Base-by-base conservation (phyloP, 768 basidiomycete species). In the Suillus tomentosus region DNA sequence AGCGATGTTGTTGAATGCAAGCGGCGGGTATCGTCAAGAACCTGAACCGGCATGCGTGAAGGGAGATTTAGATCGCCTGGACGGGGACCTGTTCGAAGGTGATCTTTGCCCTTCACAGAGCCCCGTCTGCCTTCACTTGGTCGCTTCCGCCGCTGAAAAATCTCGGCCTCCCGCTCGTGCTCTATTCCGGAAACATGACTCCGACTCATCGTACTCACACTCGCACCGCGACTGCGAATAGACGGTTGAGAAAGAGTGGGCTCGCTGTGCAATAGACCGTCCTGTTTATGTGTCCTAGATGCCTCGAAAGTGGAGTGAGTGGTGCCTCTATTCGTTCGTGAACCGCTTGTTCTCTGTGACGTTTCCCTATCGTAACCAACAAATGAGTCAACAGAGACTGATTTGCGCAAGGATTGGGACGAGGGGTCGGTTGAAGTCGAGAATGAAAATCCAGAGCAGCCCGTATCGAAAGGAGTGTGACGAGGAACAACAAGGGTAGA, bases 331-430 rank as follows among this genome's bases (percentile, higher is more conserved):
- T 75, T 77, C 19, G 79, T 75, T 3, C 80, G 78, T 48, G 79
- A 73, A 47, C 71, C 69, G 24, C 75, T 68, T 17, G 71, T 22
- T 61, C 72, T 64, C 10, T 75, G 67, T 36, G 74, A 64, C 57
- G 73, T 73, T 50, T 81, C 79, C 67, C 77, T 78, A 68, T 76
- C 75, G 70, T 79, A 79, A 42, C 78, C 79, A 57, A 84, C 82
- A 73, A 92, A 88, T 11, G 91, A 92, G 74, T 92, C 91, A 65
- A 87, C 90, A 24, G 91, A 92, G 65, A 89, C 76, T 36, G 90
- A 89, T 78, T 92, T 92, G 69, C 89, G 84, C 62, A 92, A 82
- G 64, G 71, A 73, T 61, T 73, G 73, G 42, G 70, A 60, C 45
- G 67, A 63, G 22, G 63, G 67, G 69, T 71, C 72, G 58, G 73